Evolutionary conservation across 2,329 filamentous ascomycete genomes (phyloP), one percentile per base, ranked within the genome.

Genomic region (Colletotrichum sublineola): DNA sequence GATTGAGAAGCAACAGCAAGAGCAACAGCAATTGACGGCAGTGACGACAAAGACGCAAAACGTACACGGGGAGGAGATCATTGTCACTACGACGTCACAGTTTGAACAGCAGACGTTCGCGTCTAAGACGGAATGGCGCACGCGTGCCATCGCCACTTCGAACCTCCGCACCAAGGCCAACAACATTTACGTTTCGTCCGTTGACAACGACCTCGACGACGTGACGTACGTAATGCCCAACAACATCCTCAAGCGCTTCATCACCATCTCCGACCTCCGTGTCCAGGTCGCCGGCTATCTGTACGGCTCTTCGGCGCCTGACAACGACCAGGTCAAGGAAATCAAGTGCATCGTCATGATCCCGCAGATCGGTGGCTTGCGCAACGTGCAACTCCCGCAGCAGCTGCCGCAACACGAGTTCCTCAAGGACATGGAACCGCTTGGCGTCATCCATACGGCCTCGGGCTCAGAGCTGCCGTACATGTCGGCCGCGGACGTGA

Each of bases 31-130:
- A 80, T 88, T 99, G 77, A 99, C 96, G 40, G 96, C 96, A 18
- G 96, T 98, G 29, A 98, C 96, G 0, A 99, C 97, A 63, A 98
- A 97, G 88, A 99, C 96, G 0, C 95, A 98, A 82, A 99, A 99
- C 79, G 92, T 96, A 6, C 94, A 96, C 75, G 96, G 96, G 5
- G 96, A 99, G 82, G 96, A 99, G 79, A 97, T 99, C 79, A 95
- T 99, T 77, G 96, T 98, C 36, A 98, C 96, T 0, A 99, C 97
- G 0, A 99, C 96, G 0, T 98, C 96, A 24, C 94, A 98, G 79
- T 99, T 97, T 78, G 96, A 99, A 84, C 95, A 98, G 83, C 94
- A 97, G 81, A 96, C 95, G 0, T 99, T 99, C 81, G 95, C 96
- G 14, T 98, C 96, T 24, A 98, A 98, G 90, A 99, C 96, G 0